Evolutionary conservation across 192 early-diverging fungal species (phyloP).

Genomic region (Geosiphon pyriformis): DNA sequence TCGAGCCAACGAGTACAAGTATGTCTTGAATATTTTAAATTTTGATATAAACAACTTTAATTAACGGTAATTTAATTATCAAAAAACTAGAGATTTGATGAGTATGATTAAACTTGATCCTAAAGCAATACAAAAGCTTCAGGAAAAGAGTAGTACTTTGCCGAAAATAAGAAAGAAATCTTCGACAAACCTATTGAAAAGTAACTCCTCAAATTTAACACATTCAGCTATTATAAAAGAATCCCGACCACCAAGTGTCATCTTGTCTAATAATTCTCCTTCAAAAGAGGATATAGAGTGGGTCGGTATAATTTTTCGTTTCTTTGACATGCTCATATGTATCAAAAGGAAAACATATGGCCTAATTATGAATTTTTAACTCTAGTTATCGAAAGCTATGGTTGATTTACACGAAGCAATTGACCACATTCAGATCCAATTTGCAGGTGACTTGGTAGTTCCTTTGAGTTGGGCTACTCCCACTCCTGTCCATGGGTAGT

Average conservation of each 20-base stretch:
- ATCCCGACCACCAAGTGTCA: background rate
- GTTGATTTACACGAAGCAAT: conserved; percentile 18
- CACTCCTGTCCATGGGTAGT: conserved; percentile 14
- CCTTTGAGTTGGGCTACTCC: conserved; percentile 6
- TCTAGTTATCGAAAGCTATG: conserved; percentile 10
- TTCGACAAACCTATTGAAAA: background rate
- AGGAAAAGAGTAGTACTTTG: conserved; percentile 14
- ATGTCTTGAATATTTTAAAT: background rate
- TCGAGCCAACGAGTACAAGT: conserved; percentile 25
- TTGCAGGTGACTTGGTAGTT: conserved; percentile 20
- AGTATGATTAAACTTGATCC: conserved; percentile 9
- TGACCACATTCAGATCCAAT: conserved; percentile 16
- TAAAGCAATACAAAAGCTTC: conserved; percentile 7
- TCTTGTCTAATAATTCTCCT: background rate
- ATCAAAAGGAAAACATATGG: background rate
- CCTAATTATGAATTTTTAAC: background rate
- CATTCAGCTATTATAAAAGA: background rate
- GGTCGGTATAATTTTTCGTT: conserved; percentile 3
- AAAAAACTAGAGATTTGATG: conserved; percentile 1
- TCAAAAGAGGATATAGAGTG: conserved; percentile 4
- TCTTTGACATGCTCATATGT: too few relatives aligned
- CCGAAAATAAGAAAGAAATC: conserved; percentile 7
- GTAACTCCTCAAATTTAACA: background rate
- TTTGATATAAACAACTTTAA: background rate
- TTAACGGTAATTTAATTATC: background rate